phyloP scores from a whole-genome alignment of 352 stramenopile species.

The Globisporangium rhizosaccharum region DNA sequence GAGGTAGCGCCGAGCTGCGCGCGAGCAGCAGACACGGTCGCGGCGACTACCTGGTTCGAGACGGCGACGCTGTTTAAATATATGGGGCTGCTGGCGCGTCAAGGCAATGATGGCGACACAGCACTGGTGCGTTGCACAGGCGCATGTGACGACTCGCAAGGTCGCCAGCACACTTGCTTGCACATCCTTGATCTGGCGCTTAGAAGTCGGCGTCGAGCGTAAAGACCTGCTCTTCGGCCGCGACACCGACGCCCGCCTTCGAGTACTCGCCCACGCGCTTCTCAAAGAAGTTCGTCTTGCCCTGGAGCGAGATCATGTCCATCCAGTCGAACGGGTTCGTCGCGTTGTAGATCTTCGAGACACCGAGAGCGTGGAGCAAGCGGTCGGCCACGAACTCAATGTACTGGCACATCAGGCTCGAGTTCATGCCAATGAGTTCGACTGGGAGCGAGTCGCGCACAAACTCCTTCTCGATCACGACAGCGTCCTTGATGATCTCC shows the following conservation, averaged over 20 bases:
- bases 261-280: conserved; percentile 99
- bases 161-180: too few species aligned
- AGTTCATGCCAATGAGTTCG: conserved; percentile 99
- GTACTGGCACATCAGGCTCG: conserved; percentile 96
- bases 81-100: too few species aligned
- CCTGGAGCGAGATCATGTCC: conserved; percentile 98
- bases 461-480: conserved; percentile 98
- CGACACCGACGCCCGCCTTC: conserved; percentile 95
- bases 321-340: conserved; percentile 99
- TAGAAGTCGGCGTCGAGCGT: conserved; percentile 94
- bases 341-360: conserved; percentile 91
- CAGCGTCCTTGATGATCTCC: conserved; percentile 94
- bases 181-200: conserved; percentile 9
- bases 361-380: conserved; percentile 90
- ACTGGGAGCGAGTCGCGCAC: conserved; percentile 95
- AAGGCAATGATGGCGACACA: too few species aligned
- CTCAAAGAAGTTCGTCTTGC: conserved; percentile 98
- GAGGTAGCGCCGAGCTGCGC: neutral
- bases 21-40: too few species aligned
- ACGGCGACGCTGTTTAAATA: too few species aligned
- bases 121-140: too few species aligned
- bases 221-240: conserved; percentile 87
- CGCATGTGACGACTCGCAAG: too few species aligned
- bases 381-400: conserved; percentile 99
- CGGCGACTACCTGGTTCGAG: too few species aligned